These are phyloP conservation scores for Diutina neorugosa DNA, from an alignment of 1,139 yeast species.

Conservation along the genomic window DNA sequence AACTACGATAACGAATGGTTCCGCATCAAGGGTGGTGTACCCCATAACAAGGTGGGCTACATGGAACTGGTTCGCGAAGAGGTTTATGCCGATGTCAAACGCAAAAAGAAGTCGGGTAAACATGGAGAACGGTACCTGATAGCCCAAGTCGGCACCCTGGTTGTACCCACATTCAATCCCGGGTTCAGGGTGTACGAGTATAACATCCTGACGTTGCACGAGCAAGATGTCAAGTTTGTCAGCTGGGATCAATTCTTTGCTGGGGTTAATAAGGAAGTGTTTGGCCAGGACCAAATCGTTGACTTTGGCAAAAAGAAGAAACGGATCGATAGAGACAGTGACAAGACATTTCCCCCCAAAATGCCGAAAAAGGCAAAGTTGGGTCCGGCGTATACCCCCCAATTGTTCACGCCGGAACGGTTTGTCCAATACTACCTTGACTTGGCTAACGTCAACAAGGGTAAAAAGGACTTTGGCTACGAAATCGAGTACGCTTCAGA, in stretches of 20 bases:
- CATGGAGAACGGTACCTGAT: constrained; percentile 51
- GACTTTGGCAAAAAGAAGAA: constrained; percentile 39
- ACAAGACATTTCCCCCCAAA: constrained; percentile 55
- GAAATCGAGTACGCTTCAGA: constrained; percentile 63
- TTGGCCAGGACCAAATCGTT: constrained; percentile 7
- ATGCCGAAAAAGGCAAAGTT: constrained; percentile 41
- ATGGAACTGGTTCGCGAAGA: constrained; percentile 43
- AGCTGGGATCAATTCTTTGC: constrained; percentile 48
- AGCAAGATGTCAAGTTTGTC: constrained; percentile 12
- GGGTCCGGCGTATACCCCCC: constrained; percentile 71
- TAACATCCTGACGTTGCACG: constrained; percentile 44
- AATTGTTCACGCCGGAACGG: constrained; percentile 57
- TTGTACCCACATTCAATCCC: constrained; percentile 81
- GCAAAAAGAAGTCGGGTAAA: constrained; percentile 30
- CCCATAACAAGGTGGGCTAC: constrained; percentile 49
- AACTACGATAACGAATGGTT: constrained; percentile 3
- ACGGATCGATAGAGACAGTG: constrained; percentile 18
- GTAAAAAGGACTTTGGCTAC: constrained; percentile 37
- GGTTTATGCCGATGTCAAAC: constrained; percentile 37
- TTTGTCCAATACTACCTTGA: constrained; percentile 68
- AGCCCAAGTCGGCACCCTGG: constrained; percentile 60
- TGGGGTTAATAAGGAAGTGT: constrained; percentile 21
- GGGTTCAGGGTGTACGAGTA: constrained; percentile 81
- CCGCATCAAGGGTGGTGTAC: constrained; percentile 43
- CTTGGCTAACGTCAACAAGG: constrained; percentile 36